Conservation (phyloP, 2,329 filamentous ascomycete species). For the Aspergillus sp. region DNA sequence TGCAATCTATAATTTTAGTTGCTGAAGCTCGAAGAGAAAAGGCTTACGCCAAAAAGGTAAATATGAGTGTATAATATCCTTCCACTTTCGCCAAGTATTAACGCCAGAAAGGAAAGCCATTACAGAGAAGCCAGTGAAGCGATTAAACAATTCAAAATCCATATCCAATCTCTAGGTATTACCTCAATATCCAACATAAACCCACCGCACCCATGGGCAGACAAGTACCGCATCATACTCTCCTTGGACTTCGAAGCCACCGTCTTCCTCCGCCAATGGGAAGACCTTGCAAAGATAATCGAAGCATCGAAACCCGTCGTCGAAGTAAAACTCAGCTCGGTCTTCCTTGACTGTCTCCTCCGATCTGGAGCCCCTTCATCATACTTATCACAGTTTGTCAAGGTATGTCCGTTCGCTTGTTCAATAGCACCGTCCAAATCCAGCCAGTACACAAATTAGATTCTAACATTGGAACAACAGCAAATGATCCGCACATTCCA, state of each 20-base stretch:
- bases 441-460: neutral
- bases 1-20: constrained; percentile 51
- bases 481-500: constrained; percentile 69
- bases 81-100: neutral
- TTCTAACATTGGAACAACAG: constrained; percentile 32
- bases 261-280: constrained; percentile 65
- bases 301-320: constrained; percentile 32
- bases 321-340: constrained; percentile 54
- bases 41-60: constrained; percentile 39
- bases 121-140: constrained; percentile 65
- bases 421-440: neutral
- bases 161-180: constrained; percentile 32
- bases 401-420: constrained; percentile 42
- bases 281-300: constrained; percentile 63
- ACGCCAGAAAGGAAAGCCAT: constrained; percentile 51
- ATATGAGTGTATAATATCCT: constrained; percentile 11
- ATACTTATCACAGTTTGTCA: constrained; percentile 16
- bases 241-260: constrained; percentile 80
- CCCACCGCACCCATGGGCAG: constrained; percentile 52
- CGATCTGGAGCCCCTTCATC: constrained; percentile 49
- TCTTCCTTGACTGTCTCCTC: constrained; percentile 66
- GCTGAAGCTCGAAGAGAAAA: constrained; percentile 51
- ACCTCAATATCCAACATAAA: constrained; percentile 43
- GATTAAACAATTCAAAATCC: constrained; percentile 59
- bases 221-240: constrained; percentile 66